Evolutionary conservation across 1,284 basidiomycete species (phyloP).

Genomic region (Lentinula novae-zelandiae): DNA sequence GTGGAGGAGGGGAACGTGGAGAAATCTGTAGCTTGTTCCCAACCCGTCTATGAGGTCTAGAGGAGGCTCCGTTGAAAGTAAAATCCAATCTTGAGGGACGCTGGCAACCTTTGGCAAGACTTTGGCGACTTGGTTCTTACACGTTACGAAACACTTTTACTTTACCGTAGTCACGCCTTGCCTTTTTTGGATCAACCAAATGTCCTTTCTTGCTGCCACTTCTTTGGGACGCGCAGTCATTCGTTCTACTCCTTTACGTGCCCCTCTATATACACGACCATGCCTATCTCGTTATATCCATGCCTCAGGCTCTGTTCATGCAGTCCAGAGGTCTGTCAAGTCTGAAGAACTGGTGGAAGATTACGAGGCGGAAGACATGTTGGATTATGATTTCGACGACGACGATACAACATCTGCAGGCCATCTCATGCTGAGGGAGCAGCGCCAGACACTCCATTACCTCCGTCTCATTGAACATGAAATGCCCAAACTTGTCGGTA

Average conservation of each 20-base stretch:
- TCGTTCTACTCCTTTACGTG: neutral
- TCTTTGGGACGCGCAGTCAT: neutral
- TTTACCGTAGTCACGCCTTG: neutral
- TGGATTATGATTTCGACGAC: conserved; percentile 42
- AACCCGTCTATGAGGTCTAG: too few relatives aligned
- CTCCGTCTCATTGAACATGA: conserved; percentile 82
- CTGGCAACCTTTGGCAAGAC: too few relatives aligned
- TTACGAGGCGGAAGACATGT: conserved; percentile 34
- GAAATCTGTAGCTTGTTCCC: too few relatives aligned
- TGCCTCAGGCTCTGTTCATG: conserved; percentile 27
- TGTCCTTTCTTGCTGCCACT: conserved; percentile 9
- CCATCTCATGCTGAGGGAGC: conserved; percentile 65
- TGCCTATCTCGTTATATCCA: conserved; percentile 16
- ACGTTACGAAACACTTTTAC: neutral
- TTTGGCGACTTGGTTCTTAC: too few relatives aligned
- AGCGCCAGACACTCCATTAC: conserved; percentile 69
- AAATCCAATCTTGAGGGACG: too few relatives aligned
- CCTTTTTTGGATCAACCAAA: neutral
- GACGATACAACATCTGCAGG: conserved; percentile 66
- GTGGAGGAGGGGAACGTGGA: too few relatives aligned
- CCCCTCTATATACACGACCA: neutral
- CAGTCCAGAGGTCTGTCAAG: conserved; percentile 25
- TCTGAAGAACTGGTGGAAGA: conserved; percentile 31
- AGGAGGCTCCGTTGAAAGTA: too few relatives aligned
- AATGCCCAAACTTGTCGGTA: conserved; percentile 78